Percentiles rank a stretch among this genome's conserved stretches.
These are phyloP conservation scores for Mycosarcoma mackinlayi DNA, from an alignment of 1,284 basidiomycete species.

Conservation along the genomic window DNA sequence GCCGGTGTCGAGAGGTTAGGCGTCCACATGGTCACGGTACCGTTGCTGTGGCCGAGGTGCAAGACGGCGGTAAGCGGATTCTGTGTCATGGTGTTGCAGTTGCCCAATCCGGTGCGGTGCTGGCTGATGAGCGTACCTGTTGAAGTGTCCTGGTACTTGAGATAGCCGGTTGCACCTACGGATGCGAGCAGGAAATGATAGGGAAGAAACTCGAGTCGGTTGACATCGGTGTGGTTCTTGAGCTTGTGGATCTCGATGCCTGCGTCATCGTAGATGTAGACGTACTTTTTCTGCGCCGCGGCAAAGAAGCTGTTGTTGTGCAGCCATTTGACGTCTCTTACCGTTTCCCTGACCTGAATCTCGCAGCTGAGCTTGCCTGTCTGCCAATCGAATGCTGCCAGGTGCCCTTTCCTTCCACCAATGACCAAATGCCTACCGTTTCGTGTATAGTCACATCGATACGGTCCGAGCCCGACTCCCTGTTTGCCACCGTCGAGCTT, in stretches of 20 bases:
- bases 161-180: constrained; percentile 84
- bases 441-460: constrained; percentile 83
- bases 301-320: constrained; percentile 93
- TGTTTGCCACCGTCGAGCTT: constrained; percentile 76
- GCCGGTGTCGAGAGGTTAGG: constrained; percentile 91
- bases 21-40: constrained; percentile 93
- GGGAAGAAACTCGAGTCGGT: constrained; percentile 88
- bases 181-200: constrained; percentile 94
- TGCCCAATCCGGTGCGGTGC: constrained; percentile 78
- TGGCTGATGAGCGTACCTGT: constrained; percentile 88
- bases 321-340: constrained; percentile 89
- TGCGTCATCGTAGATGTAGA: constrained; percentile 90
- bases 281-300: constrained; percentile 95
- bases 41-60: constrained; percentile 82
- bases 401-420: constrained; percentile 80
- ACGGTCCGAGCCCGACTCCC: constrained; percentile 74
- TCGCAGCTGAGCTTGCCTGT: constrained; percentile 87
- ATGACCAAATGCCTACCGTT: constrained; percentile 80
- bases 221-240: constrained; percentile 84
- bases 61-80: constrained; percentile 90
- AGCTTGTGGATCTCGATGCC: constrained; percentile 88
- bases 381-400: constrained; percentile 96
- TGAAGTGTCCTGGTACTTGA: constrained; percentile 97
- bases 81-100: constrained; percentile 87
- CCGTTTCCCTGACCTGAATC: constrained; percentile 88